These are phyloP conservation scores for Aspergillus bombycis DNA, from an alignment of 2,329 filamentous ascomycete species.

Conservation along the genomic window DNA sequence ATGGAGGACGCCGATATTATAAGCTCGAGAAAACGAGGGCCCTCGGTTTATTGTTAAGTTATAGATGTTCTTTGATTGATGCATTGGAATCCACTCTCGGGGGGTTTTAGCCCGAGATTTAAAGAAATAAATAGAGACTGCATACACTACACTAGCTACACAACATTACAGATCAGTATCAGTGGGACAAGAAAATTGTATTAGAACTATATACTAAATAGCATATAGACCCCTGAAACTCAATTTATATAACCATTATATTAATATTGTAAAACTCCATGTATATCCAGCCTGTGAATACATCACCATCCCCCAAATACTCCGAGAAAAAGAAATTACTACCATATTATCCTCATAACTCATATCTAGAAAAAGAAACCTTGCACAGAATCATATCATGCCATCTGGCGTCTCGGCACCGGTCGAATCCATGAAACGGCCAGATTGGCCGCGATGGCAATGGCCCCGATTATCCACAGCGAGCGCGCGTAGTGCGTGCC, in stretches of 20 bases:
- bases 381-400: constrained; percentile 3
- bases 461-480: constrained; percentile 81
- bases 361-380: not conserved
- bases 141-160: no score
- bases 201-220: no score
- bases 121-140: no score
- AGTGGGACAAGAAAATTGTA: no score
- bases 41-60: not conserved
- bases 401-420: constrained; percentile 56
- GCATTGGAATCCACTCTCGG: constrained; percentile 25
- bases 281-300: no score
- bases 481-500: constrained; percentile 68
- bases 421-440: constrained; percentile 66
- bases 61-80: not conserved
- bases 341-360: not conserved
- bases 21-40: fast-evolving
- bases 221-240: no score
- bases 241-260: no score
- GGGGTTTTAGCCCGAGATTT: constrained; percentile 25
- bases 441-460: constrained; percentile 72
- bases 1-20: not conserved
- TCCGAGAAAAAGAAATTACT: not conserved
- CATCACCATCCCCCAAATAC: no score
- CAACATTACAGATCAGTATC: no score
- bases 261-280: no score